Evolutionary conservation across 768 basidiomycete genomes (phyloP), one percentile per base, ranked within the genome.

Genomic region (Hericium rajendrae): DNA sequence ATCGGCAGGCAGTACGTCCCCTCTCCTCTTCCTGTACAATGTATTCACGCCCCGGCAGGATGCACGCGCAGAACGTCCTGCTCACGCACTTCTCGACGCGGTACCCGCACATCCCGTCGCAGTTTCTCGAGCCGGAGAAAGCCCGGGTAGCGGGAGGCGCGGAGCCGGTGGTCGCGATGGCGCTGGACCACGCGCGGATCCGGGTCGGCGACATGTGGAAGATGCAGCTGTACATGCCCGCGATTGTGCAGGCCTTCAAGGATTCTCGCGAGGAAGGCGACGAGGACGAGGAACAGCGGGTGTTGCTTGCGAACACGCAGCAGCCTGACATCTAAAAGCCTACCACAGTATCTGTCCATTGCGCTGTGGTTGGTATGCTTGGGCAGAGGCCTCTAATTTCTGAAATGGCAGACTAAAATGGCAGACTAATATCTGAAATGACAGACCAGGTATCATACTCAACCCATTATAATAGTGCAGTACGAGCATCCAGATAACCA

Each of bases 71-170:
- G 54, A 84, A 91, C 60, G 77, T 91, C 43, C 80, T 97, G n/a
- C 79, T 98, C 20, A 98, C 93, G 0, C 94, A 97, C 69, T 97
- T 97, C 72, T 97, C 94, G 10, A 90, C 90, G 41, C 85, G 94
- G 28, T 94, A 95, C 70, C 92, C 94, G 16, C 92, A 89, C 63
- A 75, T 94, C 67, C 91, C 91, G 26, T 46, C 43, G 43, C 43
- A n/a, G 15, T 18, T 18, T 8, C 43, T n/a, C 18, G n/a, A n/a
- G n/a, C 43, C 43, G 13, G 20, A 20, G n/a, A n/a, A n/a, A 9
- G 16, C 43, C n/a, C 43, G n/a, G 8, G 2, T 6, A 10, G 13
- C 43, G 9, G 15, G 57, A 18, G 32, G 41, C 18, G 48, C 57
- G 41, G n/a, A 49, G 48, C 64, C 66, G 48, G 74, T 41, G 6